Conservation (phyloP, 2,329 filamentous ascomycete species). For the Botrytis porri region DNA sequence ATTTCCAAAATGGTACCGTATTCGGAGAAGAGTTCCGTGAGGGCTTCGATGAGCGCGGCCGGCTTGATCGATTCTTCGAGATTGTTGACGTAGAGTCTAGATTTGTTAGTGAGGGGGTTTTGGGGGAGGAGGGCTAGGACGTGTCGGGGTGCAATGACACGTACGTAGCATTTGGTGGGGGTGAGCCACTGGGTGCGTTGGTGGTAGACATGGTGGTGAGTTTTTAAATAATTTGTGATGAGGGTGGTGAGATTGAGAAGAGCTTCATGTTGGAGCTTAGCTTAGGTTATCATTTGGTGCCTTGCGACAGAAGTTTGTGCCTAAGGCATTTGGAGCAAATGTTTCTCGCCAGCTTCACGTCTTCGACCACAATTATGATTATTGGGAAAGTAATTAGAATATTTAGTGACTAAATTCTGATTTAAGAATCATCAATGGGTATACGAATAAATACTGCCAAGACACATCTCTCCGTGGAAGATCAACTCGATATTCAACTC, state of each 20-base stretch:
- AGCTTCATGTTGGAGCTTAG: not conserved
- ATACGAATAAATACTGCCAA: not conserved
- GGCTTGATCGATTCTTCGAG: conserved; percentile 90
- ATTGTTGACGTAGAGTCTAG: conserved; percentile 71
- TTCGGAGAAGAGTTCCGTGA: conserved; percentile 78
- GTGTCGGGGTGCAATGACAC: conserved; percentile 73
- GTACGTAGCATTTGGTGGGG: conserved; percentile 60
- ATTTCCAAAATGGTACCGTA: conserved; percentile 85
- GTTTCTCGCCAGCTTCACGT: not conserved
- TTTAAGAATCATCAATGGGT: not conserved
- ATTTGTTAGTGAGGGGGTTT: not conserved
- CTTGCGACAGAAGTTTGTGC: not conserved
- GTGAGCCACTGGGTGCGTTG: conserved; percentile 15
- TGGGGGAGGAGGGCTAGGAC: conserved; percentile 36
- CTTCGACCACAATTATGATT: not conserved
- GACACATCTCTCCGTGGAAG: no score
- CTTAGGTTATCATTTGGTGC: not conserved
- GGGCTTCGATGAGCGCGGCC: conserved; percentile 68
- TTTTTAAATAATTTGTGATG: not conserved
- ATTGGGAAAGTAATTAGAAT: not conserved
- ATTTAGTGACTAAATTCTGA: not conserved
- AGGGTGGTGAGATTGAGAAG: not conserved
- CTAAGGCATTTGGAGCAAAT: not conserved
- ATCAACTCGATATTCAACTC: not conserved
- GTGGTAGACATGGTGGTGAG: conserved; percentile 6